Conservation (phyloP, 805 yeast genomes). For the Hanseniaspora vineae region DNA sequence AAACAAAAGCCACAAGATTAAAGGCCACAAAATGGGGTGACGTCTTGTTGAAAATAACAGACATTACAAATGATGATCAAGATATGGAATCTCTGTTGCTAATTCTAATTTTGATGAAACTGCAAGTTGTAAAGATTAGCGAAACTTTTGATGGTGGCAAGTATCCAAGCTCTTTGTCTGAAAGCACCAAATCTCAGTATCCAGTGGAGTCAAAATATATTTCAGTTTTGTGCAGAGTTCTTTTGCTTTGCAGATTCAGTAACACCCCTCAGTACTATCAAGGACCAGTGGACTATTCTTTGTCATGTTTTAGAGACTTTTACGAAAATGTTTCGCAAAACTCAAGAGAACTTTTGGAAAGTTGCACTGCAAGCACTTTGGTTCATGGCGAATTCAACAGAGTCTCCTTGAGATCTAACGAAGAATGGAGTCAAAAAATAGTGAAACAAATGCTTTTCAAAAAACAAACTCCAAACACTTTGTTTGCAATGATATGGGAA, state of each 20-base stretch:
- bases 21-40: slow-evolving; percentile 35
- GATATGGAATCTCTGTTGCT: slow-evolving; percentile 34
- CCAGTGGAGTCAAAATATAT: slow-evolving; percentile 27
- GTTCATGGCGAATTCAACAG: slow-evolving; percentile 50
- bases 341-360: slow-evolving; percentile 43
- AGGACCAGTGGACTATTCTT: slow-evolving; percentile 58
- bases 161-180: slow-evolving; percentile 21
- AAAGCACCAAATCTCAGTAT: slow-evolving; percentile 27
- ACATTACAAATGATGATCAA: slow-evolving; percentile 18
- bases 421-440: slow-evolving; percentile 44
- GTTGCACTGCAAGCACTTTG: slow-evolving; percentile 36
- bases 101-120: slow-evolving; percentile 27
- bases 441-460: slow-evolving; percentile 51
- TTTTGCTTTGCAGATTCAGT: slow-evolving; percentile 32
- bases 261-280: slow-evolving; percentile 44
- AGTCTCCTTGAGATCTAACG: slow-evolving; percentile 26
- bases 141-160: slow-evolving; percentile 11
- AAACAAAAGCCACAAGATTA: slow-evolving; percentile 23
- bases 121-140: slow-evolving; percentile 15
- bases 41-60: slow-evolving; percentile 26
- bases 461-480: slow-evolving; percentile 41
- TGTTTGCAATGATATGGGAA: slow-evolving; percentile 35
- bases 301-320: slow-evolving; percentile 56
- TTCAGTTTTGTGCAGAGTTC: slow-evolving; percentile 34
- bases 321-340: slow-evolving; percentile 38